Percentiles rank a stretch among this genome's conserved stretches.
phyloP scores from a whole-genome alignment of 495 filamentous ascomycete genomes.

The Paragyromitra xinjiangensis region DNA sequence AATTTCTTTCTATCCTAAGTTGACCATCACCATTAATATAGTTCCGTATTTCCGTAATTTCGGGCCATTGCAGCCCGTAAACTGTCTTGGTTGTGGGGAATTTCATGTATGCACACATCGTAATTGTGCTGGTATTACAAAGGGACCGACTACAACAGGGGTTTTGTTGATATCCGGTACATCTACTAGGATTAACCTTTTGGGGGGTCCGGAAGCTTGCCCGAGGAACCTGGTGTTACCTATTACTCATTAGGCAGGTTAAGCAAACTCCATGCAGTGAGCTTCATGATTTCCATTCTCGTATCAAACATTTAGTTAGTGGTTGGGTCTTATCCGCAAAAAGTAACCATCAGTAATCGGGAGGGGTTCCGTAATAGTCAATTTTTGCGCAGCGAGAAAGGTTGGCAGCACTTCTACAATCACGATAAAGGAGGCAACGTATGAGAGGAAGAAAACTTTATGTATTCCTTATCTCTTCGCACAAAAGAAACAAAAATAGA shows the following conservation, averaged over 20 bases:
- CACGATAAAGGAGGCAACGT: not conserved
- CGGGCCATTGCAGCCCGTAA: conserved; percentile 37
- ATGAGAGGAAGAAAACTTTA: conserved; percentile 34
- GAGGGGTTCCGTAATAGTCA: not conserved
- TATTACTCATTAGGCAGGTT: not conserved
- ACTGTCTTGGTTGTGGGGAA: not conserved
- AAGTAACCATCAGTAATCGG: no score
- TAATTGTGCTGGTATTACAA: conserved; percentile 11
- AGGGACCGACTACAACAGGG: conserved; percentile 1
- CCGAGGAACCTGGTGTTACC: conserved; percentile 23
- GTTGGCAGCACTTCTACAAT: not conserved
- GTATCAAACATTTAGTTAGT: no score
- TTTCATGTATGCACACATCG: not conserved
- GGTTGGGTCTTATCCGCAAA: no score
- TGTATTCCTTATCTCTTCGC: conserved; percentile 46
- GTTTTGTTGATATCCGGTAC: conserved; percentile 30
- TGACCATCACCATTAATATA: not conserved
- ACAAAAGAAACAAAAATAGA: conserved; percentile 45
- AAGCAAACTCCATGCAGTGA: not conserved
- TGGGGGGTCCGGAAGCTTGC: conserved; percentile 9
- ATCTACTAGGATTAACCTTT: conserved; percentile 13
- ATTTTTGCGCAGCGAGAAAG: not conserved
- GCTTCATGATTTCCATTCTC: no score
- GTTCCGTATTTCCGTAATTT: conserved; percentile 24
- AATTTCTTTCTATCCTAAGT: not conserved